Conservation (phyloP, 169 alveolate genomes). For the Babesia ovis region DNA sequence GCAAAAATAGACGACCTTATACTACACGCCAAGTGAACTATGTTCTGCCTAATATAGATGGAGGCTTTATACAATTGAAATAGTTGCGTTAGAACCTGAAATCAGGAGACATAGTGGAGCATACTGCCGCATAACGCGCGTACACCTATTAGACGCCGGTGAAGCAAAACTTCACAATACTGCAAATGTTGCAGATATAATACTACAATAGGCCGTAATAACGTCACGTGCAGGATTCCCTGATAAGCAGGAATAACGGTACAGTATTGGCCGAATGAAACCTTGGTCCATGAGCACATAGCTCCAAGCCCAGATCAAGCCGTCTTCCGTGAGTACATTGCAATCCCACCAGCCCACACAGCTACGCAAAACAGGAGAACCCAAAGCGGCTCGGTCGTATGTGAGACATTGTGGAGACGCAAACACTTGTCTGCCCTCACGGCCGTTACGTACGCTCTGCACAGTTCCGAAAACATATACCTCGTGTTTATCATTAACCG, state of each 20-base stretch:
- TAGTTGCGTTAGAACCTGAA: too few relatives aligned
- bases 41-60: too few relatives aligned
- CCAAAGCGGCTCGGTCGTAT: constrained; percentile 23
- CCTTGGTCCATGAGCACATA: constrained; percentile 24
- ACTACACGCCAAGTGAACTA: too few relatives aligned
- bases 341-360: constrained; percentile 62
- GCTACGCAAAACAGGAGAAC: constrained; percentile 36
- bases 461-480: constrained; percentile 56
- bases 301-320: constrained; percentile 51
- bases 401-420: constrained; percentile 19
- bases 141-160: neutral
- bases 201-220: constrained; percentile 4
- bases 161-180: neutral
- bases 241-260: constrained; percentile 40
- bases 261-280: constrained; percentile 30
- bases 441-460: constrained; percentile 24
- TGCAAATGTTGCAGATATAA: constrained; percentile 32
- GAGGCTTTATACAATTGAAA: too few relatives aligned
- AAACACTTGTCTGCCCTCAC: constrained; percentile 11
- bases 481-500: constrained; percentile 21
- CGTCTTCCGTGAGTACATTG: constrained; percentile 53
- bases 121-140: constrained; percentile 4
- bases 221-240: constrained; percentile 13
- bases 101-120: too few relatives aligned
- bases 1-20: too few relatives aligned